A percentile compares a stretch with the other conserved stretches of the same genome.
Conservation (phyloP, 106 monocot genomes). For the Dendrobium huoshanense region DNA sequence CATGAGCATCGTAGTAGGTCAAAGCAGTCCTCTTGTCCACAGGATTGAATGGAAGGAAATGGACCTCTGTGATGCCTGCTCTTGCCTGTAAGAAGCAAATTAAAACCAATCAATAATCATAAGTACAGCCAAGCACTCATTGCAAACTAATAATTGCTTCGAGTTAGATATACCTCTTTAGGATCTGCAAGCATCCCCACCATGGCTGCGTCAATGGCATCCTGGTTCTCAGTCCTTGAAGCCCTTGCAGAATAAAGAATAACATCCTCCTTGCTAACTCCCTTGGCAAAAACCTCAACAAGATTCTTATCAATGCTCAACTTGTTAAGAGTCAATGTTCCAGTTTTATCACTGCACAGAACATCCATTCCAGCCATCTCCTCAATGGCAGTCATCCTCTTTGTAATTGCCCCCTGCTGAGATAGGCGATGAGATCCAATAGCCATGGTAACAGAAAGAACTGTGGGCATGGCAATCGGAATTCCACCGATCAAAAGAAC, state of each 20-base stretch:
- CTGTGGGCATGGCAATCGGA: conserved; percentile 98
- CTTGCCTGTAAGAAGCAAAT: conserved; percentile 48
- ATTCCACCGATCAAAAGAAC: conserved; percentile 97
- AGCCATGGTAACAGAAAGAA: conserved; percentile 96
- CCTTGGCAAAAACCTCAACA: conserved; percentile 74
- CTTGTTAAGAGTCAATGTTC: conserved; percentile 93
- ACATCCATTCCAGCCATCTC: conserved; percentile 99
- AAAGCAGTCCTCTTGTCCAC: conserved; percentile 95
- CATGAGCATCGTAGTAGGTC: conserved; percentile 75
- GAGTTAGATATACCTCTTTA: conserved; percentile 63
- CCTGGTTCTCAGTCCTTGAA: conserved; percentile 90
- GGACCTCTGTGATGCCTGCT: conserved; percentile 90
- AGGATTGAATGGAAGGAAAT: conserved; percentile 94
- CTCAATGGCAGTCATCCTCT: conserved; percentile 99
- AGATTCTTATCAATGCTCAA: conserved; percentile 84
- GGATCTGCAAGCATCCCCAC: conserved; percentile 98
- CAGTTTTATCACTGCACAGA: conserved; percentile 96
- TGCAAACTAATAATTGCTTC: conserved; percentile 1
- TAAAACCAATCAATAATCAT: background rate
- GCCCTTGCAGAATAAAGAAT: conserved; percentile 80
- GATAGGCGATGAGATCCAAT: conserved; percentile 96
- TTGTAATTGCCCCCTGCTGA: conserved; percentile 96
- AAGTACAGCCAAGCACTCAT: background rate
- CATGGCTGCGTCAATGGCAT: conserved; percentile 96
- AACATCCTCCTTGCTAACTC: conserved; percentile 86